These are phyloP conservation scores for Silene vulgaris DNA, from an alignment of 179 eudicot genomes.

Conservation along the genomic window DNA sequence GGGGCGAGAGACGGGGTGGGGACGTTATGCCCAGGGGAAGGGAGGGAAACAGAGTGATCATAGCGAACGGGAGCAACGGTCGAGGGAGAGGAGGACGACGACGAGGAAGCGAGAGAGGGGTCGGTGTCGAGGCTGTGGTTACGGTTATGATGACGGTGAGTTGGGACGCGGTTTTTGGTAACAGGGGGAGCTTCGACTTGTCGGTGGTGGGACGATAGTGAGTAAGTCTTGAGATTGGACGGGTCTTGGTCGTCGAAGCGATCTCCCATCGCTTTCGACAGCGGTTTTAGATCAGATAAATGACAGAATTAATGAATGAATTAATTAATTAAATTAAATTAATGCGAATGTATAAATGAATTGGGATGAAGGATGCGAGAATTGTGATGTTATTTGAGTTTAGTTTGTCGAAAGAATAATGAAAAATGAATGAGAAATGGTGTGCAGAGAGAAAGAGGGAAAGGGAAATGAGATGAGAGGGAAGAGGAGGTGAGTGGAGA, in stretches of 20 bases:
- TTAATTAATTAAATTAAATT: not conserved
- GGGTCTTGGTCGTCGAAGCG: constrained; percentile 50
- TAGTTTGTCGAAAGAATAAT: not conserved
- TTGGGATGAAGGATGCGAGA: no score
- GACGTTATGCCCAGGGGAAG: not conserved
- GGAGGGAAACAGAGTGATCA: constrained; percentile 35
- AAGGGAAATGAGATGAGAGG: constrained; percentile 13
- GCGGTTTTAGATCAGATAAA: not conserved
- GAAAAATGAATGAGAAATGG: no score
- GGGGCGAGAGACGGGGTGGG: not conserved
- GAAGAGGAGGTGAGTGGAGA: constrained; percentile 22
- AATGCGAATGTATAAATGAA: no score
- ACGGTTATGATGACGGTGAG: constrained; percentile 35
- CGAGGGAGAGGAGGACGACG: constrained; percentile 2
- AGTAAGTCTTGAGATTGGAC: not conserved
- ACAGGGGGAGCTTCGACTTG: constrained; percentile 42
- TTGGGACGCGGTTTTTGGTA: constrained; percentile 28
- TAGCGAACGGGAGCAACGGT: constrained; percentile 12
- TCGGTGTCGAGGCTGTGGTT: constrained; percentile 46
- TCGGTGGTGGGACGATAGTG: constrained; percentile 37
- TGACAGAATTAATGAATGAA: not conserved
- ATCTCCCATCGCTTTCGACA: constrained; percentile 25
- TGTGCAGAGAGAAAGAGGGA: constrained; percentile 5
- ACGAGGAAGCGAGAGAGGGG: not conserved
- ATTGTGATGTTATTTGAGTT: no score